Conservation (phyloP, 2,329 filamentous ascomycete species). For the Ophiostoma perfectum region DNA sequence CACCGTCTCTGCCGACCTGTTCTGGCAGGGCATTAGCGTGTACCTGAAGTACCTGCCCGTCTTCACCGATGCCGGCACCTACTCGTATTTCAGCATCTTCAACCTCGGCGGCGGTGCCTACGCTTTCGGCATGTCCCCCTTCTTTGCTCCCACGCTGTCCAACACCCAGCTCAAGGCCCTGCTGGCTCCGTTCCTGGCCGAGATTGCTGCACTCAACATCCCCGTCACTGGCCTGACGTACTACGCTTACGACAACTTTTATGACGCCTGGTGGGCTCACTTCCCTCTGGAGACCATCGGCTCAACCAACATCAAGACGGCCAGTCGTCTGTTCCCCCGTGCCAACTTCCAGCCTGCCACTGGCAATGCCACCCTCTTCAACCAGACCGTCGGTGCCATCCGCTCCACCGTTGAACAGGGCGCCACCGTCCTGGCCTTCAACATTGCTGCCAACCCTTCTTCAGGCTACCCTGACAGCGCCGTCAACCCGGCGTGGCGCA, state of each 20-base stretch:
- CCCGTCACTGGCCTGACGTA: constrained; percentile 24
- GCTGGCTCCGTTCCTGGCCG: constrained; percentile 28
- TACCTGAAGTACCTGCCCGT: constrained; percentile 31
- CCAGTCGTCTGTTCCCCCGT: constrained; percentile 32
- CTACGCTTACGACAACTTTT: constrained; percentile 36
- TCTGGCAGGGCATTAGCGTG: constrained; percentile 32
- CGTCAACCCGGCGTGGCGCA: constrained; percentile 47
- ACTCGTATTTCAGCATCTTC: constrained; percentile 33
- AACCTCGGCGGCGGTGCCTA: constrained; percentile 25
- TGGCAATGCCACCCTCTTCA: constrained; percentile 34
- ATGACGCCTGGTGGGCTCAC: constrained; percentile 42
- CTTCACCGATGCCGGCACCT: constrained; percentile 31
- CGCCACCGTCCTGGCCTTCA: constrained; percentile 39
- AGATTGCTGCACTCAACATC: constrained; percentile 29
- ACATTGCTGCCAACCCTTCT: constrained; percentile 33
- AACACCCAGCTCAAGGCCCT: constrained; percentile 26
- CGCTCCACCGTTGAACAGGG: constrained; percentile 38
- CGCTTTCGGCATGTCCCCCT: constrained; percentile 31
- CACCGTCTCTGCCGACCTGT: constrained; percentile 41
- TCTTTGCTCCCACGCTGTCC: constrained; percentile 28
- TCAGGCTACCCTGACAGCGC: constrained; percentile 36
- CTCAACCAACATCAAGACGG: constrained; percentile 26
- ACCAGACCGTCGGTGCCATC: constrained; percentile 31
- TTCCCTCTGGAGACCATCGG: constrained; percentile 37
- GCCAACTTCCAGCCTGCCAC: constrained; percentile 30